Conservation (phyloP, 306 rosid genomes). For the Astragalus glycyphyllos region DNA sequence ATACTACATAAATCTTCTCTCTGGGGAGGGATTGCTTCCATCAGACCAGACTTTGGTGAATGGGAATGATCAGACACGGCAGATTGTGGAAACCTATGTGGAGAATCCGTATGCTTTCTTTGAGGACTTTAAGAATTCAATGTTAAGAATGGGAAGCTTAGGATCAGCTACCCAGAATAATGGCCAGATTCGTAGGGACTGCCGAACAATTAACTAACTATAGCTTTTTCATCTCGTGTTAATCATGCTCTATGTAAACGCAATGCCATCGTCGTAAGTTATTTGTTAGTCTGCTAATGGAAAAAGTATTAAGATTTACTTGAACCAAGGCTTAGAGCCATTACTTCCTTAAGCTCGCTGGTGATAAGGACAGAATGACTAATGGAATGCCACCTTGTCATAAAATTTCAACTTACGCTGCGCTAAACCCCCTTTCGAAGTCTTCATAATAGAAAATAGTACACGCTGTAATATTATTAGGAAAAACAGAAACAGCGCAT, state of each 20-base stretch:
- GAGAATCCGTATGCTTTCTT: conserved; percentile 57
- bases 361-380: neutral
- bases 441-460: neutral
- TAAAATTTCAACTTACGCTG: too few relatives aligned
- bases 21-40: conserved; percentile 76
- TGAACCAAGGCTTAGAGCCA: neutral
- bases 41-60: conserved; percentile 70
- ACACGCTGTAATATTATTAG: conserved; percentile 19
- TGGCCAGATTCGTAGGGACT: conserved; percentile 69
- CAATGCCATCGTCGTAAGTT: neutral
- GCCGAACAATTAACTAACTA: conserved; percentile 49
- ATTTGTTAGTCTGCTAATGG: neutral
- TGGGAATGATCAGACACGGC: conserved; percentile 57
- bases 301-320: neutral
- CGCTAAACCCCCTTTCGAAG: too few relatives aligned
- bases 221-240: neutral
- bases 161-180: conserved; percentile 43
- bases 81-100: conserved; percentile 65
- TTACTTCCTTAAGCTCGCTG: neutral
- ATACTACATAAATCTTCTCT: conserved; percentile 70
- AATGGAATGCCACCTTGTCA: neutral
- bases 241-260: neutral
- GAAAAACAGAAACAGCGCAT: conserved; percentile 4
- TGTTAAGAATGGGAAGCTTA: conserved; percentile 77
- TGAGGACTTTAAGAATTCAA: conserved; percentile 69